Conservation (phyloP, 2,329 filamentous ascomycete genomes). For the Coleophoma cylindrospora region DNA sequence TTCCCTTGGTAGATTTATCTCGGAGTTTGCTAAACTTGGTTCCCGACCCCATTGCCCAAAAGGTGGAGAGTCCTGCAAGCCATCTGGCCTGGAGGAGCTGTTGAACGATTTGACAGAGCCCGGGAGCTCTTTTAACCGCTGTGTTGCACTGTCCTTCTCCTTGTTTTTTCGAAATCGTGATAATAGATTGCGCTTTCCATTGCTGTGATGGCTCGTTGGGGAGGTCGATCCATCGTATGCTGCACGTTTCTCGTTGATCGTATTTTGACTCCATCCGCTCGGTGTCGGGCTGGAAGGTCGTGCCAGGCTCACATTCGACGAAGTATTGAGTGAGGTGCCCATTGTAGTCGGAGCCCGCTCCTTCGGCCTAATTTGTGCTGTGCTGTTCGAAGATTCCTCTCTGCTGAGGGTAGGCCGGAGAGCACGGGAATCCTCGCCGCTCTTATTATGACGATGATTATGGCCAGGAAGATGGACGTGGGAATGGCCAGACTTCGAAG, state of each 20-base stretch:
- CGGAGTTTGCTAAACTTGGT: conserved; percentile 20
- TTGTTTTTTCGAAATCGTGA: conserved; percentile 34
- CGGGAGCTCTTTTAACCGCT: conserved; percentile 42
- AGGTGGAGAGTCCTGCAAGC: conserved; percentile 18
- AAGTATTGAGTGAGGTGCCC: conserved; percentile 19
- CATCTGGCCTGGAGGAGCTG: conserved; percentile 16
- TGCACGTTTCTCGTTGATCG: conserved; percentile 9
- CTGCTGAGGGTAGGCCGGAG: conserved; percentile 69
- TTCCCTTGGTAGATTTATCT: conserved; percentile 18
- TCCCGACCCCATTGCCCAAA: conserved; percentile 23
- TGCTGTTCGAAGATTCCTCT: conserved; percentile 61
- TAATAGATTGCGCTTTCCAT: conserved; percentile 16
- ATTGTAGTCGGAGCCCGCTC: conserved; percentile 37
- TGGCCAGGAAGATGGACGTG: conserved; percentile 60
- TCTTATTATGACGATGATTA: conserved; percentile 63
- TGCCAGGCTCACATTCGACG: conserved; percentile 26
- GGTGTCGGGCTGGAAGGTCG: conserved; percentile 80
- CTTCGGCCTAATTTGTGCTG: conserved; percentile 31
- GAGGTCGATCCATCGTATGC: conserved; percentile 43
- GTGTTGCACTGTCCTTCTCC: conserved; percentile 46
- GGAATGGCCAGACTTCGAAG: conserved; percentile 53
- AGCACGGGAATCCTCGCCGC: conserved; percentile 60
- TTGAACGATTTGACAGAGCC: conserved; percentile 49
- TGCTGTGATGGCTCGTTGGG: conserved; percentile 22
- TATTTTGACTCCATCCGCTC: conserved; percentile 56